phyloP scores from a whole-genome alignment of 352 stramenopile genomes.

The Hyaloperonospora arabidopsidis region DNA sequence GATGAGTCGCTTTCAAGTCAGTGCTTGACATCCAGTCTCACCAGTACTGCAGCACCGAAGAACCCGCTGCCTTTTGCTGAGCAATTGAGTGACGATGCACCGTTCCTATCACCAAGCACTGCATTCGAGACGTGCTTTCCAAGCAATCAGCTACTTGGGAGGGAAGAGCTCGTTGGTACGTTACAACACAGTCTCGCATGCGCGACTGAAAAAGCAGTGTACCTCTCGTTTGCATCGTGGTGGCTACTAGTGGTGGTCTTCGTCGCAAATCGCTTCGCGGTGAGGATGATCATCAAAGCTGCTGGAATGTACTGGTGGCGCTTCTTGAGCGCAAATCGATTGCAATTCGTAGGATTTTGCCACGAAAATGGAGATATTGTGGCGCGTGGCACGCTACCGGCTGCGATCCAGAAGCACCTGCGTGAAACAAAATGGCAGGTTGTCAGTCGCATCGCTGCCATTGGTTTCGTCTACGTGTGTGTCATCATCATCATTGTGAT shows the following conservation, averaged over 20 bases:
- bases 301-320: constrained; percentile 48
- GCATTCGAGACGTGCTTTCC: constrained; percentile 24
- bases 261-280: constrained; percentile 34
- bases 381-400: constrained; percentile 23
- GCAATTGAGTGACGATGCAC: constrained; percentile 15
- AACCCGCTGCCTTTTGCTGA: constrained; percentile 8
- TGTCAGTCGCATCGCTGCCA: constrained; percentile 25
- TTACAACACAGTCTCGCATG: constrained; percentile 41
- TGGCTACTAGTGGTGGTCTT: constrained; percentile 52
- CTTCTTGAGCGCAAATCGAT: constrained; percentile 39
- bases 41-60: constrained; percentile 9
- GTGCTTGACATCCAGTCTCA: constrained; percentile 16
- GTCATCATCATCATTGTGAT: constrained; percentile 12
- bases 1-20: constrained; percentile 21
- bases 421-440: constrained; percentile 39
- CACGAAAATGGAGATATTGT: constrained; percentile 41
- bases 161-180: constrained; percentile 16
- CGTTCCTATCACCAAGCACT: constrained; percentile 15
- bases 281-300: constrained; percentile 41
- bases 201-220: constrained; percentile 48
- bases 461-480: constrained; percentile 16
- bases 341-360: constrained; percentile 54
- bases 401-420: constrained; percentile 33
- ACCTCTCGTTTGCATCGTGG: constrained; percentile 51
- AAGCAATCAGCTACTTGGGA: constrained; percentile 2